Evolutionary conservation across 306 rosid species (phyloP).

Genomic region (Cicer pinnatifidum): DNA sequence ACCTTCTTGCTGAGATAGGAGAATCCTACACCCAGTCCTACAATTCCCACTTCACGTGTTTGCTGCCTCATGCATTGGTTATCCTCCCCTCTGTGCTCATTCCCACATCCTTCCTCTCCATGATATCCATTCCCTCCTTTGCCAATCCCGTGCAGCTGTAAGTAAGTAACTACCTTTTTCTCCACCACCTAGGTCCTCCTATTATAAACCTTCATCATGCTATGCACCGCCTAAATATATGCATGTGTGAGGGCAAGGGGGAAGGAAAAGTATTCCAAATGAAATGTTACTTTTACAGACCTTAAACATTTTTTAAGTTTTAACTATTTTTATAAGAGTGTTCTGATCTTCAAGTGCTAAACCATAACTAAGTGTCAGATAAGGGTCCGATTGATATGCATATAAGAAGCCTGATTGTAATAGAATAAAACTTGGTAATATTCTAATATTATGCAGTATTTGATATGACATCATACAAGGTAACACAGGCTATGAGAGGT

Average conservation of each 20-base stretch:
- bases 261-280: not conserved
- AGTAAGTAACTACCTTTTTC: too few relatives aligned
- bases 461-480: conserved; percentile 6
- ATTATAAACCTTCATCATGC: not conserved
- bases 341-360: not conserved
- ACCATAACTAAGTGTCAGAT: not conserved
- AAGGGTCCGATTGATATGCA: not conserved
- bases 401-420: not conserved
- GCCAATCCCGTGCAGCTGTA: too few relatives aligned
- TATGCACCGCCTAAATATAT: not conserved
- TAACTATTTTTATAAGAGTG: not conserved
- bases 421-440: not conserved
- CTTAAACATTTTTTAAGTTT: not conserved
- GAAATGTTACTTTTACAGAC: not conserved
- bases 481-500: not conserved
- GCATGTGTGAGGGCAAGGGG: not conserved
- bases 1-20: too few relatives aligned
- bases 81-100: too few relatives aligned
- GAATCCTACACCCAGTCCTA: too few relatives aligned
- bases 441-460: not conserved
- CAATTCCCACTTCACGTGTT: too few relatives aligned
- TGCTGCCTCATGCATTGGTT: too few relatives aligned
- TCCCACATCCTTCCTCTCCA: too few relatives aligned
- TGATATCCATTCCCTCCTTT: too few relatives aligned
- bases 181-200: too few relatives aligned